These are phyloP conservation scores for Ophiostoma sp. DNA, from an alignment of 2,329 filamentous ascomycete species.

Conservation along the genomic window DNA sequence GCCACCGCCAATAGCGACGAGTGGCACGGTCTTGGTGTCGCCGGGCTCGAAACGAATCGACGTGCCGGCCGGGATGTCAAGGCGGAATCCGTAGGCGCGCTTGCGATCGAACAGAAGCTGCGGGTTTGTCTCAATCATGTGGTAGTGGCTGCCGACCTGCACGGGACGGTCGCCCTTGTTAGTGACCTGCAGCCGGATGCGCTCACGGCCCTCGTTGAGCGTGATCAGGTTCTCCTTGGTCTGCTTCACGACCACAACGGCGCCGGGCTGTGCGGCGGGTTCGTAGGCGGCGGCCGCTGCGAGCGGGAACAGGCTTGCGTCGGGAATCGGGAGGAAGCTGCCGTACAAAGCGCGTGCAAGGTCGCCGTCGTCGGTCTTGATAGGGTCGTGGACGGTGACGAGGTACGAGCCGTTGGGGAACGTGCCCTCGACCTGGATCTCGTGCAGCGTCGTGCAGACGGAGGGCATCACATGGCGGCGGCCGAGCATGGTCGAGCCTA, in stretches of 20 bases:
- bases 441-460: conserved; percentile 69
- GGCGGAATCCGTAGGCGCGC: conserved; percentile 73
- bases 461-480: conserved; percentile 84
- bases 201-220: conserved; percentile 68
- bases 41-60: conserved; percentile 92
- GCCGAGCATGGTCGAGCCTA: conserved; percentile 87
- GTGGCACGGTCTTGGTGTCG: conserved; percentile 79
- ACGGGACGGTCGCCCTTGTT: conserved; percentile 86
- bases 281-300: conserved; percentile 61
- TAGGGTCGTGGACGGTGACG: conserved; percentile 87
- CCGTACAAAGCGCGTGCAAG: conserved; percentile 83
- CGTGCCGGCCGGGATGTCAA: conserved; percentile 87
- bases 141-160: conserved; percentile 91
- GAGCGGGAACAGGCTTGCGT: conserved; percentile 60
- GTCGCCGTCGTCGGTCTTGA: conserved; percentile 80
- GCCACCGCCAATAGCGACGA: conserved; percentile 82
- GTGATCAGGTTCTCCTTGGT: conserved; percentile 53
- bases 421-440: conserved; percentile 91
- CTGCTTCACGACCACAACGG: conserved; percentile 57
- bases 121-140: conserved; percentile 93
- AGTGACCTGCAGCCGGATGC: conserved; percentile 69
- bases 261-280: conserved; percentile 66
- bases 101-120: conserved; percentile 81
- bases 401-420: conserved; percentile 88
- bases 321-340: conserved; percentile 79